These are phyloP conservation scores for Exophiala aquamarina DNA, from an alignment of 2,329 filamentous ascomycete genomes.

Conservation along the genomic window DNA sequence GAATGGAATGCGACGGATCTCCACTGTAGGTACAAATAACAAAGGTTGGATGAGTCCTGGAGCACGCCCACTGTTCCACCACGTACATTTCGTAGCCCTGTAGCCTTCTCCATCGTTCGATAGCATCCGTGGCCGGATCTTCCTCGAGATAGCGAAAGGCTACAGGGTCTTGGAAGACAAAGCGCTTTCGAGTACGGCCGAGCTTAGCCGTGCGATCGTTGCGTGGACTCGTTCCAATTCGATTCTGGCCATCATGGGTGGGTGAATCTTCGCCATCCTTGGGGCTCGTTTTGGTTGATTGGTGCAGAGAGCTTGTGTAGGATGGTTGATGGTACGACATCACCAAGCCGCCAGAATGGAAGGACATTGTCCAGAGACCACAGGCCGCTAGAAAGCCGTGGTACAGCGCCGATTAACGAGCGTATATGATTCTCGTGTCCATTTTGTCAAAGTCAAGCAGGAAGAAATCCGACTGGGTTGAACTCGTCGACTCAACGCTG, in stretches of 20 bases:
- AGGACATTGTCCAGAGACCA: too few species aligned
- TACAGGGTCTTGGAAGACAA: constrained; percentile 66
- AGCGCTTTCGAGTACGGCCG: constrained; percentile 41
- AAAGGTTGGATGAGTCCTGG: constrained; percentile 82
- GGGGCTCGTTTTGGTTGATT: constrained; percentile 11
- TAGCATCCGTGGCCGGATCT: constrained; percentile 71
- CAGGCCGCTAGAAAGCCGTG: too few species aligned
- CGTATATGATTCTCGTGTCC: too few species aligned
- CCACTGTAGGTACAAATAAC: constrained; percentile 93
- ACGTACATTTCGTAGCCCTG: constrained; percentile 89
- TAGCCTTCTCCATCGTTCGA: constrained; percentile 69
- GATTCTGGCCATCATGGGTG: constrained; percentile 5
- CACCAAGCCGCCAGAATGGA: constrained; percentile 3
- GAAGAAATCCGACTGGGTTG: too few species aligned
- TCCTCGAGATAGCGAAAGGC: constrained; percentile 79
- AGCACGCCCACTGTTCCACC: constrained; percentile 97
- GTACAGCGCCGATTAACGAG: too few species aligned
- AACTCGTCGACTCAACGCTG: too few species aligned
- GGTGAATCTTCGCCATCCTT: constrained; percentile 4
- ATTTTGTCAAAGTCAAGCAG: too few species aligned
- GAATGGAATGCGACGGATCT: constrained; percentile 73
- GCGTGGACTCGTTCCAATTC: constrained; percentile 13
- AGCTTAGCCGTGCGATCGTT: constrained; percentile 23
- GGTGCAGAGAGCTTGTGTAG: constrained; percentile 9
- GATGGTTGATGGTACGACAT: constrained; percentile 14